These are phyloP conservation scores for Albugo candida DNA, from an alignment of 352 stramenopile genomes.

Conservation along the genomic window DNA sequence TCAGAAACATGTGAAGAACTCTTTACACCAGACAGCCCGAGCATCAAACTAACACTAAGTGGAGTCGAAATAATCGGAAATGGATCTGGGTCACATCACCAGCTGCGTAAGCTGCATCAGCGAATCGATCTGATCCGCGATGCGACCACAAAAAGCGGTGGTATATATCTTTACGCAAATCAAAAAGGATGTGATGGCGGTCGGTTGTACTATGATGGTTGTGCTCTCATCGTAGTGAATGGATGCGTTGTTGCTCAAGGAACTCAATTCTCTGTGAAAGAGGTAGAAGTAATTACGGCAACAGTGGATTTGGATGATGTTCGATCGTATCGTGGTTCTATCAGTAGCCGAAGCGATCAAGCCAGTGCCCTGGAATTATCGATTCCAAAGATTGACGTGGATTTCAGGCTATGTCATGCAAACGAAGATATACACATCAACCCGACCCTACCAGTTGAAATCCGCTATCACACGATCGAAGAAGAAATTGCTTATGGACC, in stretches of 20 bases:
- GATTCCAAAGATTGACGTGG: constrained; percentile 49
- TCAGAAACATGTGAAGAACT: constrained; percentile 97
- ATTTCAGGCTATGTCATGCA: constrained; percentile 53
- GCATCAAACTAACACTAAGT: constrained; percentile 86
- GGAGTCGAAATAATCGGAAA: constrained; percentile 98
- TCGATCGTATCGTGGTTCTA: constrained; percentile 84
- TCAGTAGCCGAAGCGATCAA: constrained; percentile 90
- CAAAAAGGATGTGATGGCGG: constrained; percentile 94
- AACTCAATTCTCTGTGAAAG: constrained; percentile 90
- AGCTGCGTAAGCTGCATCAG: constrained; percentile 88
- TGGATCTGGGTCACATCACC: constrained; percentile 92
- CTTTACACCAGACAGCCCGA: constrained; percentile 89
- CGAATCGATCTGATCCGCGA: constrained; percentile 82
- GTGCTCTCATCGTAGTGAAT: constrained; percentile 94
- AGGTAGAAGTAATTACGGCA: constrained; percentile 94
- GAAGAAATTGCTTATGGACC: constrained; percentile 95
- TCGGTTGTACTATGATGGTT: constrained; percentile 95
- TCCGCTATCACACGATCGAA: constrained; percentile 78
- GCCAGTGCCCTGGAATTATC: constrained; percentile 52
- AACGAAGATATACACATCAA: constrained; percentile 19
- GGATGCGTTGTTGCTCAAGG: constrained; percentile 91
- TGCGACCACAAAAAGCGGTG: constrained; percentile 88
- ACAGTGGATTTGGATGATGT: constrained; percentile 97
- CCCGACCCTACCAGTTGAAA: constrained; percentile 29
- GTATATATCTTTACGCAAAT: constrained; percentile 98